phyloP scores from a whole-genome alignment of 768 basidiomycete species.

The Lanmaoa rubissima region DNA sequence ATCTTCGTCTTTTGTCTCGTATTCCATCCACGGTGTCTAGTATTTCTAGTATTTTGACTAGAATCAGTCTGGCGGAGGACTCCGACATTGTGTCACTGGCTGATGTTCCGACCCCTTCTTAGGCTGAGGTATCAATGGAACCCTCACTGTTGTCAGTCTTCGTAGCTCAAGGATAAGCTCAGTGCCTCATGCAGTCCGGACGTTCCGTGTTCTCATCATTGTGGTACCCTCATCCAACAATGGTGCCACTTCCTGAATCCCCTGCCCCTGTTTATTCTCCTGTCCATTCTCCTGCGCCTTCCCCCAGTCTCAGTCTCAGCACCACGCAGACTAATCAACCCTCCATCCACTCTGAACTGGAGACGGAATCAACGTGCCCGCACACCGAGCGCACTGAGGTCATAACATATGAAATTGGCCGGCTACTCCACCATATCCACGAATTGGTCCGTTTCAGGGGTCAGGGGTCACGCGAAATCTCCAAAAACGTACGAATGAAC shows the following conservation, averaged over 20 bases:
- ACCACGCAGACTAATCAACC: constrained; percentile 48
- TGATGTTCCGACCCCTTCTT: constrained; percentile 17
- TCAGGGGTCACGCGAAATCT: constrained; percentile 61
- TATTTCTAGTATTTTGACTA: constrained; percentile 45
- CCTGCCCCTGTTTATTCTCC: constrained; percentile 28
- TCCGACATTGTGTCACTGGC: constrained; percentile 14
- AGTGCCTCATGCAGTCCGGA: neutral
- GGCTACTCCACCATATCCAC: constrained; percentile 52
- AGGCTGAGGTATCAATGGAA: constrained; percentile 45
- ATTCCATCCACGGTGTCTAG: constrained; percentile 40
- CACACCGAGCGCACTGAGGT: constrained; percentile 41
- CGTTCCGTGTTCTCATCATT: neutral
- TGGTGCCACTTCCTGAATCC: constrained; percentile 26
- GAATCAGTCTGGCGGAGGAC: constrained; percentile 35
- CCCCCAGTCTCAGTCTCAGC: constrained; percentile 47
- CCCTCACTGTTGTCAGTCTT: constrained; percentile 57
- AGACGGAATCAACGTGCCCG: constrained; percentile 41
- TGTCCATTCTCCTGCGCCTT: constrained; percentile 41
- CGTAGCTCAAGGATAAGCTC: constrained; percentile 21
- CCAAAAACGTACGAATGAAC: constrained; percentile 65
- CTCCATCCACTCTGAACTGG: constrained; percentile 46
- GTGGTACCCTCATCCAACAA: too few relatives aligned
- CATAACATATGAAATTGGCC: constrained; percentile 51
- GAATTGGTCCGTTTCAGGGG: constrained; percentile 64
- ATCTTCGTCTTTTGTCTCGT: constrained; percentile 35